phyloP scores from a whole-genome alignment of 495 filamentous ascomycete genomes.

The Aspergillus steynii region DNA sequence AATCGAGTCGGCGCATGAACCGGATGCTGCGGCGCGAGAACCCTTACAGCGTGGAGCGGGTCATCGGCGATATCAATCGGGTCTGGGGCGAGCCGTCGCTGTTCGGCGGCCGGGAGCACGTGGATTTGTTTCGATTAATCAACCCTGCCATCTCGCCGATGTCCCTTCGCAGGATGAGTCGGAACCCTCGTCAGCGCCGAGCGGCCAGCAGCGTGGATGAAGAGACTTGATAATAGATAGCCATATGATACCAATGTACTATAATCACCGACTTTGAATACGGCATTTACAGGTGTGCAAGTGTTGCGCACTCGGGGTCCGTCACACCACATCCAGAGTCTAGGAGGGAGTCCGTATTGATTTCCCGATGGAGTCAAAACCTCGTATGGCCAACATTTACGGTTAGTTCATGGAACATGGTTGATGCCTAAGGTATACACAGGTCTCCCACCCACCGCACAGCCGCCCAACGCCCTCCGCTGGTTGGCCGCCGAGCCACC shows the following conservation, averaged over 20 bases:
- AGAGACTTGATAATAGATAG: background rate
- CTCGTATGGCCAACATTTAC: background rate
- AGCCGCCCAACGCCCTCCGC: background rate
- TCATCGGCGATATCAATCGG: slow-evolving; percentile 31
- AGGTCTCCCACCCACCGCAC: too few relatives aligned
- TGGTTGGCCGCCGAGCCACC: slow-evolving; percentile 6
- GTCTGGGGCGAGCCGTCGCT: slow-evolving; percentile 37
- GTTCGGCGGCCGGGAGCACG: slow-evolving; percentile 23
- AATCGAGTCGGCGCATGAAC: slow-evolving; percentile 34
- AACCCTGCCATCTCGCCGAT: slow-evolving; percentile 26
- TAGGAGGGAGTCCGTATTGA: background rate
- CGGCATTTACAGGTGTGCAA: too few relatives aligned
- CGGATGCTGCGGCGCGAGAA: slow-evolving; percentile 38
- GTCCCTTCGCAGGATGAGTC: slow-evolving; percentile 12
- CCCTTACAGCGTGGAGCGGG: slow-evolving; percentile 30
- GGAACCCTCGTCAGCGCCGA: background rate
- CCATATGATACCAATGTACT: background rate
- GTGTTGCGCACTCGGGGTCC: too few relatives aligned
- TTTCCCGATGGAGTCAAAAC: background rate
- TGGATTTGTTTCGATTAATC: slow-evolving; percentile 20
- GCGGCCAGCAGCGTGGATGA: background rate
- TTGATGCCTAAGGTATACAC: too few relatives aligned
- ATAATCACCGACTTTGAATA: too few relatives aligned
- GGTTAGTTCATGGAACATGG: too few relatives aligned
- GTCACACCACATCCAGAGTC: too few relatives aligned